These are phyloP conservation scores for Viola pubescens DNA, from an alignment of 441 rosid genomes.

Conservation along the genomic window DNA sequence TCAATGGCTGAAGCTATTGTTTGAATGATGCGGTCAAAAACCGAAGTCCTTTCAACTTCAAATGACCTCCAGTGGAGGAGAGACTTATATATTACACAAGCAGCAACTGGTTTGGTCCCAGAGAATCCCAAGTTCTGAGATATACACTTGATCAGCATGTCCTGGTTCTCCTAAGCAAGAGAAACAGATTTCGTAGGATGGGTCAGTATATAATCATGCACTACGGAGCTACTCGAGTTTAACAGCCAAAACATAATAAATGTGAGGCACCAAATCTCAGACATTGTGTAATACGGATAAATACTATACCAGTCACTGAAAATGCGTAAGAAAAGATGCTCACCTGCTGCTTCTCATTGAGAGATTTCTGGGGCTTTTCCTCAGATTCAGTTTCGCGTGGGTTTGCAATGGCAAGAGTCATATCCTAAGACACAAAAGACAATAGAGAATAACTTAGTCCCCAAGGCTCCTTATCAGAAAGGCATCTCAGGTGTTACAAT, in stretches of 20 bases:
- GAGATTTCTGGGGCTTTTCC: conserved; percentile 93
- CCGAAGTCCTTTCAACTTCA: conserved; percentile 96
- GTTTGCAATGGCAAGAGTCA: conserved; percentile 41
- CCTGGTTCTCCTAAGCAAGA: conserved; percentile 88
- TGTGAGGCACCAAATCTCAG: no score
- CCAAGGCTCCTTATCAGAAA: conserved; percentile 1
- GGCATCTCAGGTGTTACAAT: conserved; percentile 2
- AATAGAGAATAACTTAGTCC: conserved; percentile 19
- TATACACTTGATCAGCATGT: conserved; percentile 81
- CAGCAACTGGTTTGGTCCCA: conserved; percentile 92
- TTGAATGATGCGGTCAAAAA: conserved; percentile 97
- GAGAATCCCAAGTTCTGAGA: conserved; percentile 91
- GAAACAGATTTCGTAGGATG: conserved; percentile 10
- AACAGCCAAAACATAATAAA: no score
- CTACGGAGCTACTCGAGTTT: neutral
- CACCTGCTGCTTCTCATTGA: conserved; percentile 98
- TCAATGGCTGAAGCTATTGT: conserved; percentile 90
- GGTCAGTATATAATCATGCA: conserved; percentile 15
- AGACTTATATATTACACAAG: conserved; percentile 91
- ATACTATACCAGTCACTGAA: neutral
- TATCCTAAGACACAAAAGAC: conserved; percentile 40
- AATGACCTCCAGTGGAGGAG: conserved; percentile 99
- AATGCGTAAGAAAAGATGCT: conserved; percentile 12
- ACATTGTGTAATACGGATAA: no score
- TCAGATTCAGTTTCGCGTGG: conserved; percentile 86